Conservation (phyloP, 75 land plant species). For the Ceratopteris richardii region DNA sequence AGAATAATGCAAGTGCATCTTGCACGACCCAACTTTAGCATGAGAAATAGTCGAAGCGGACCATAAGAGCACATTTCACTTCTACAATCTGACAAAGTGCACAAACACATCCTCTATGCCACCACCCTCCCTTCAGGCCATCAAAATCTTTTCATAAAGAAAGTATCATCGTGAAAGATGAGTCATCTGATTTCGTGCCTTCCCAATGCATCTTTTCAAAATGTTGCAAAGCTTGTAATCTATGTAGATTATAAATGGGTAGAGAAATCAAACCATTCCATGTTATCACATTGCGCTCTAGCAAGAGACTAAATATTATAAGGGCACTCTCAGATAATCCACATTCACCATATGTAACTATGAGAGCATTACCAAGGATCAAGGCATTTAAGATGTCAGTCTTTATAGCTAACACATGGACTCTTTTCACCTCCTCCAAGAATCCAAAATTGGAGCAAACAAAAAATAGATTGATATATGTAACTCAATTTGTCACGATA, state of each 20-base stretch:
- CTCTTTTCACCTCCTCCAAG: constrained; percentile 27
- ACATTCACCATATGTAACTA: constrained; percentile 69
- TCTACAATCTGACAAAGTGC: background rate
- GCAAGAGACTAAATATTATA: constrained; percentile 42
- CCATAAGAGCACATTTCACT: background rate
- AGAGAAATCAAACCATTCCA: constrained; percentile 73
- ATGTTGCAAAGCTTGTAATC: background rate
- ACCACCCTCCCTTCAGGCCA: background rate
- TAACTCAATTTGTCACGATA: constrained; percentile 29
- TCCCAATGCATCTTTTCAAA: constrained; percentile 3
- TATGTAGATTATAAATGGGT: constrained; percentile 51
- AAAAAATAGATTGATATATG: constrained; percentile 43
- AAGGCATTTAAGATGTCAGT: background rate
- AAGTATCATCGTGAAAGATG: background rate
- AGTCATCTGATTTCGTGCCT: background rate
- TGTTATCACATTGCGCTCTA: constrained; percentile 41
- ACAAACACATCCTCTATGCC: background rate
- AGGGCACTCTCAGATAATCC: constrained; percentile 33
- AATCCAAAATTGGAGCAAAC: constrained; percentile 39
- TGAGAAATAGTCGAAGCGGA: background rate
- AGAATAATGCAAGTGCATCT: constrained; percentile 40
- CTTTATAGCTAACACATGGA: constrained; percentile 38
- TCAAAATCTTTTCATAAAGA: background rate
- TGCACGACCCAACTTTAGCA: background rate
- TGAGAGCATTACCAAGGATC: constrained; percentile 43